Evolutionary conservation across 2,329 filamentous ascomycete species (phyloP).

Genomic region (Emydomyces testavorans): DNA sequence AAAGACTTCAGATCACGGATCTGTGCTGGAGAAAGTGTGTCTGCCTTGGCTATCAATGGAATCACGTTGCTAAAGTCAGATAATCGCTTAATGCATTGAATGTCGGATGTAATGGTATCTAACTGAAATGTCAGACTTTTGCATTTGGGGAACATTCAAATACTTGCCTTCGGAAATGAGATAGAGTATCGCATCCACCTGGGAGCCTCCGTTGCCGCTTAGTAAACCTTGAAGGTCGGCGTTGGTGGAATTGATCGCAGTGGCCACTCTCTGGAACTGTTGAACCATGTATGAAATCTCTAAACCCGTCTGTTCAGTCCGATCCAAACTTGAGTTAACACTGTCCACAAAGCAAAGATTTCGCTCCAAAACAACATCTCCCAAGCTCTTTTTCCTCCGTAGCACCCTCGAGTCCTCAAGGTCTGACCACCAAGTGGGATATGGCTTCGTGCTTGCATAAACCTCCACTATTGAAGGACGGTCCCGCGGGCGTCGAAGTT

Average conservation of each 20-base stretch:
- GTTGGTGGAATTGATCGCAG: conserved; percentile 53
- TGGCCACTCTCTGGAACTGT: conserved; percentile 52
- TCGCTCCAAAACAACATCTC: conserved; percentile 70
- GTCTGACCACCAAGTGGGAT: conserved; percentile 82
- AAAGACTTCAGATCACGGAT: conserved; percentile 48
- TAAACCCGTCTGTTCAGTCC: conserved; percentile 44
- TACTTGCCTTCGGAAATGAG: conserved; percentile 59
- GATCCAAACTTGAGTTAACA: conserved; percentile 47
- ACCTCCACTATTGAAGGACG: conserved; percentile 49
- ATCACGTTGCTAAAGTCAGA: conserved; percentile 70
- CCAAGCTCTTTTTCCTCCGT: conserved; percentile 56
- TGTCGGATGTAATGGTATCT: conserved; percentile 53
- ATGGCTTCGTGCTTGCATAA: conserved; percentile 69
- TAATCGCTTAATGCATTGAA: conserved; percentile 60
- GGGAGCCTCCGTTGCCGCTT: conserved; percentile 67
- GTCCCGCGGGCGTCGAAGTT: conserved; percentile 14
- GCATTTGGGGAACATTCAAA: background rate
- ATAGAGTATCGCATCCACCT: conserved; percentile 79
- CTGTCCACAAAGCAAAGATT: conserved; percentile 94
- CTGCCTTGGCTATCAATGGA: conserved; percentile 66
- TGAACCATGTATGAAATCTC: conserved; percentile 63
- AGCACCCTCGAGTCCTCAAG: conserved; percentile 53
- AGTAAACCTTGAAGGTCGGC: conserved; percentile 65
- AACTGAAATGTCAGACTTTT: conserved; percentile 14
- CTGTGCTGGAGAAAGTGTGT: conserved; percentile 52